Conservation (phyloP, 2,329 filamentous ascomycete species). For the Exophiala sp. region DNA sequence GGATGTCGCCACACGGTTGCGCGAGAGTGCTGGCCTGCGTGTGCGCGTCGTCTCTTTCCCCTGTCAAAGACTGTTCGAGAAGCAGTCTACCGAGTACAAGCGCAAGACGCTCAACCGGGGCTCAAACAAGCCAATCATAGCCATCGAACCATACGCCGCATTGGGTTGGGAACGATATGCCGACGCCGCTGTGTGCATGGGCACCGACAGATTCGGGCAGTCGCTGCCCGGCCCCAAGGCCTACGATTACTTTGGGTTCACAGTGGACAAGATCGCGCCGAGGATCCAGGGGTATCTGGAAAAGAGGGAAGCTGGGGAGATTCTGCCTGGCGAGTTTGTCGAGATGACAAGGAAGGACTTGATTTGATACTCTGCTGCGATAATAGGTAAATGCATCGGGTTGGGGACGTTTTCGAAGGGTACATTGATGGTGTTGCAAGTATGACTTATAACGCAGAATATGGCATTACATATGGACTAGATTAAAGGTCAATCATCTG, state of each 20-base stretch:
- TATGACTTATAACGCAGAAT: no score
- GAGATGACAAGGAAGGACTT: constrained; percentile 3
- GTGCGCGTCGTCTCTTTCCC: constrained; percentile 46
- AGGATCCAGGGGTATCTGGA: constrained; percentile 3
- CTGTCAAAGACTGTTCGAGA: constrained; percentile 44
- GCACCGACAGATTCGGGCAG: constrained; percentile 38
- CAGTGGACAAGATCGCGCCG: constrained; percentile 5
- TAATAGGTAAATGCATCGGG: no score
- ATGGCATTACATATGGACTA: no score
- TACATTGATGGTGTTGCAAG: no score
- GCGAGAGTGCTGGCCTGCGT: constrained; percentile 34
- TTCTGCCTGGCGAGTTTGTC: constrained; percentile 7
- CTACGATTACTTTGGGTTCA: constrained; percentile 30
- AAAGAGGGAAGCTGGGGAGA: neutral
- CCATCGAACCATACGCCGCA: constrained; percentile 45
- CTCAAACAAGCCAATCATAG: constrained; percentile 36
- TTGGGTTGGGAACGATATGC: constrained; percentile 49
- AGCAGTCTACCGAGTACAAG: constrained; percentile 41
- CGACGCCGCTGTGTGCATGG: constrained; percentile 44
- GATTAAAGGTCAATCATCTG: no score
- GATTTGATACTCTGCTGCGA: no score
- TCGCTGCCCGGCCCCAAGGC: constrained; percentile 26
- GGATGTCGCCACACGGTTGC: constrained; percentile 36
- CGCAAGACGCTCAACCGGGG: constrained; percentile 36
- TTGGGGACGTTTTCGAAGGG: no score